phyloP scores from a whole-genome alignment of 768 basidiomycete species.

The Crucibulum laeve region DNA sequence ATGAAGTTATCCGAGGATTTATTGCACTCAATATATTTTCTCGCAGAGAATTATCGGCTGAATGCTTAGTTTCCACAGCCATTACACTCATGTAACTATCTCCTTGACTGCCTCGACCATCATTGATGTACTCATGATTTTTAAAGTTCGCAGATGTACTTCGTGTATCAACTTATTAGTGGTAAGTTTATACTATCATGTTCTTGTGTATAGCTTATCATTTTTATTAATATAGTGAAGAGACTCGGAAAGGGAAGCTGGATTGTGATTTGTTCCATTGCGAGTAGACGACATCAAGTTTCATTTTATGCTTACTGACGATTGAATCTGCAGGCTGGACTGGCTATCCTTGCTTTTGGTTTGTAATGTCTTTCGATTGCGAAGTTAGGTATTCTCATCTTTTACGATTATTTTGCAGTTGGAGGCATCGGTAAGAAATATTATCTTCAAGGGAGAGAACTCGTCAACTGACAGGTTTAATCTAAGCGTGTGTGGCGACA shows the following conservation, averaged over 20 bases:
- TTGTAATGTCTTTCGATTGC: not conserved
- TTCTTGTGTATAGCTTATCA: not conserved
- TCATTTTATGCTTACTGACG: not conserved
- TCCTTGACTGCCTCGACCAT: not conserved
- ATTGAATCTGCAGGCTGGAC: slow-evolving; percentile 16
- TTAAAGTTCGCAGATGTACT: slow-evolving; percentile 38
- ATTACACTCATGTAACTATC: slow-evolving; percentile 36
- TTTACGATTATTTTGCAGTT: slow-evolving; percentile 11
- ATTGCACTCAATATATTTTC: not conserved
- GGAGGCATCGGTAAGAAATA: slow-evolving; percentile 21
- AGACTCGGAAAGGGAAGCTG: slow-evolving; percentile 18
- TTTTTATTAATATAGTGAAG: slow-evolving; percentile 16
- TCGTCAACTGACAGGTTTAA: not conserved
- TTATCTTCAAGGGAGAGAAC: not conserved
- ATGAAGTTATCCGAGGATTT: slow-evolving; percentile 6
- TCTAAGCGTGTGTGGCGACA: slow-evolving; percentile 24
- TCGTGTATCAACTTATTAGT: slow-evolving; percentile 34
- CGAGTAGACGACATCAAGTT: slow-evolving; percentile 10
- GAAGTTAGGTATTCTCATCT: not conserved
- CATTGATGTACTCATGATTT: not conserved
- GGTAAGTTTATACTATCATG: slow-evolving; percentile 17
- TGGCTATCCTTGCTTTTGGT: slow-evolving; percentile 26
- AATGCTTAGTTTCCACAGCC: slow-evolving; percentile 37
- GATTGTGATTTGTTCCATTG: slow-evolving; percentile 22
- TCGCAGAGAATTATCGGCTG: slow-evolving; percentile 21